Conservation (phyloP, 108 stramenopile species). For the Discostella stelligeroides region DNA sequence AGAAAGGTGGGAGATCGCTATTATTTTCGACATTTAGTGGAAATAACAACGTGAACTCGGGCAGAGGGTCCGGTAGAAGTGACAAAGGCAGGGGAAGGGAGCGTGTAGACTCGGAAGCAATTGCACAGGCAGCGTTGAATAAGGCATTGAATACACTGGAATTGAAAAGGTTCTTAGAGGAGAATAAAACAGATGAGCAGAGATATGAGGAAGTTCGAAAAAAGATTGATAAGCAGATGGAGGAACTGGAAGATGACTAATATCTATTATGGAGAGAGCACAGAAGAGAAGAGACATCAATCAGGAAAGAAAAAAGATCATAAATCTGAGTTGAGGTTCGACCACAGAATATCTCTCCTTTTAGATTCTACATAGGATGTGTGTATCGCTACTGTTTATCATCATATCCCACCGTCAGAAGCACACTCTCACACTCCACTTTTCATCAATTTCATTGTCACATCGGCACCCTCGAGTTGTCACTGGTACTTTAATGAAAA, state of each 20-base stretch:
- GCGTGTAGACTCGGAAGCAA: constrained; percentile 66
- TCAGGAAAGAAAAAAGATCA: too few relatives aligned
- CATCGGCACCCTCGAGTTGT: too few relatives aligned
- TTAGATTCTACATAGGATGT: too few relatives aligned
- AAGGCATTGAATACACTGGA: constrained; percentile 68
- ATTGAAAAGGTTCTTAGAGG: constrained; percentile 54
- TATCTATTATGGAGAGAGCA: too few relatives aligned
- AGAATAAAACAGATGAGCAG: constrained; percentile 5
- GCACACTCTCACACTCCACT: too few relatives aligned
- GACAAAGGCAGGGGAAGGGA: constrained; percentile 49
- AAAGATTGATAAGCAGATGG: constrained; percentile 4
- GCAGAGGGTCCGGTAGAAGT: background rate
- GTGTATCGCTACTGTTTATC: too few relatives aligned
- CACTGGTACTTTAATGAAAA: too few relatives aligned
- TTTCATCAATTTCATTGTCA: too few relatives aligned
- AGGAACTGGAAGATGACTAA: background rate
- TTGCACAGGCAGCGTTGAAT: constrained; percentile 70
- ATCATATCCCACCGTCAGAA: too few relatives aligned
- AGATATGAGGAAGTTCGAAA: constrained; percentile 1
- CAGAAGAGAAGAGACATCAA: too few relatives aligned
- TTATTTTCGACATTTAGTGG: constrained; percentile 29
- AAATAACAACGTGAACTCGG: background rate
- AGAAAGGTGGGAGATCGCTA: constrained; percentile 14
- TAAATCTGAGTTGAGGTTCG: too few relatives aligned
- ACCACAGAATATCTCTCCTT: too few relatives aligned